A percentile compares a stretch with the other conserved stretches of the same genome.
Conservation (phyloP, 1,284 basidiomycete species). For the Boletus chippewaensis region DNA sequence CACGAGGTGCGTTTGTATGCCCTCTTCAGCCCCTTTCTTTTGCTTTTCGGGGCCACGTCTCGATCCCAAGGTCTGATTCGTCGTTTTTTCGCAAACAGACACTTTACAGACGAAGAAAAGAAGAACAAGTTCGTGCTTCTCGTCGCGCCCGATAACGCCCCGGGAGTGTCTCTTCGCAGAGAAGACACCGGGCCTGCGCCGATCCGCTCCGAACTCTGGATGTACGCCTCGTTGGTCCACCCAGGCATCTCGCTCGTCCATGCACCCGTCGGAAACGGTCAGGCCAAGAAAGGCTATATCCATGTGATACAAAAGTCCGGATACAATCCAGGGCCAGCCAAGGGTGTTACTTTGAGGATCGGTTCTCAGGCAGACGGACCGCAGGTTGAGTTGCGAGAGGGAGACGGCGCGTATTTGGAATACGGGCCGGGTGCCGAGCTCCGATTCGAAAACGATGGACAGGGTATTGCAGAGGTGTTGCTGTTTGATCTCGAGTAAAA, state of each 20-base stretch:
- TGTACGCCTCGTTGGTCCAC: slow-evolving; percentile 64
- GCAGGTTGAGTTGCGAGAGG: slow-evolving; percentile 44
- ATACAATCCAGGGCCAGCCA: slow-evolving; percentile 51
- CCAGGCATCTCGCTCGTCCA: slow-evolving; percentile 48
- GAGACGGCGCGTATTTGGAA: slow-evolving; percentile 66
- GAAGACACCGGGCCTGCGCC: slow-evolving; percentile 71
- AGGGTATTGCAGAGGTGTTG: slow-evolving; percentile 57
- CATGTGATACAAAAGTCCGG: slow-evolving; percentile 73
- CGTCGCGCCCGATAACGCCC: slow-evolving; percentile 60
- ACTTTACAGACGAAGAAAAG: slow-evolving; percentile 81
- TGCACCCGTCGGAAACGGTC: slow-evolving; percentile 36
- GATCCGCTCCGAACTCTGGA: slow-evolving; percentile 53
- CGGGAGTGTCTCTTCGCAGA: slow-evolving; percentile 52
- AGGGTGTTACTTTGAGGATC: slow-evolving; percentile 46
- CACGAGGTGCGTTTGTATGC: slow-evolving; percentile 45
- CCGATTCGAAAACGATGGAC: slow-evolving; percentile 54
- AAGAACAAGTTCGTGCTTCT: slow-evolving; percentile 58
- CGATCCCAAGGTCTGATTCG: neutral
- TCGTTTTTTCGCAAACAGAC: slow-evolving; percentile 31
- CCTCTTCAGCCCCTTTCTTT: neutral
- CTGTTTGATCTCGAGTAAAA: slow-evolving; percentile 64
- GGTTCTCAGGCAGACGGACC: slow-evolving; percentile 37
- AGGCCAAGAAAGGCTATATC: slow-evolving; percentile 50
- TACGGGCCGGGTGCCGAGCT: slow-evolving; percentile 42
- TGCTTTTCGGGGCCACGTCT: too few relatives aligned